These are phyloP conservation scores for Chlamydomonas sp. DNA, from an alignment of 139 green algal species.

Conservation along the genomic window DNA sequence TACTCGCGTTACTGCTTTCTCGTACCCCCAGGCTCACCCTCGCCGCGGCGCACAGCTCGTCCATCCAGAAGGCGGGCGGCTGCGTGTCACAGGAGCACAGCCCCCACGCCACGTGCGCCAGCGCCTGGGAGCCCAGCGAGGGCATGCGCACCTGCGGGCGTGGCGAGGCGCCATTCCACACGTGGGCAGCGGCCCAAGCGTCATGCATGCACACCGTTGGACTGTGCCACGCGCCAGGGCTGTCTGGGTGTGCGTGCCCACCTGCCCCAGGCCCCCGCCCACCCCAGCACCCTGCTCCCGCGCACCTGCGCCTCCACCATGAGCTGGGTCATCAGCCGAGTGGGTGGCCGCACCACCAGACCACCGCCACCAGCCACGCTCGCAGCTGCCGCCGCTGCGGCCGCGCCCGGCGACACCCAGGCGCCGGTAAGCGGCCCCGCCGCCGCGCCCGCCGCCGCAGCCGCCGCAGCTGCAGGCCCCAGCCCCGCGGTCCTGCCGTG, in stretches of 20 bases:
- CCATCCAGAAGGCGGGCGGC: slow-evolving; percentile 18
- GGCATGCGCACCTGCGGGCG: slow-evolving; percentile 4
- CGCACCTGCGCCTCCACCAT: slow-evolving; percentile 36
- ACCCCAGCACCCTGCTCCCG: too few relatives aligned
- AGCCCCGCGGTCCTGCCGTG: too few relatives aligned
- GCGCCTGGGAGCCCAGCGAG: background rate
- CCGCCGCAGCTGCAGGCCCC: too few relatives aligned
- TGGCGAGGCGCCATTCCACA: background rate
- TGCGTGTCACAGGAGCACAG: background rate
- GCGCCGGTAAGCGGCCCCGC: too few relatives aligned
- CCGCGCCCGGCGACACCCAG: too few relatives aligned
- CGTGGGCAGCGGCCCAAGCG: too few relatives aligned
- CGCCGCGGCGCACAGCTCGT: background rate
- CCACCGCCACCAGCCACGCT: background rate
- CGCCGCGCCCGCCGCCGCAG: too few relatives aligned
- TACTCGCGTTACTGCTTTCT: background rate
- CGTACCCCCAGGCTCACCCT: background rate
- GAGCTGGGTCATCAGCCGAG: background rate
- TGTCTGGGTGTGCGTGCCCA: background rate
- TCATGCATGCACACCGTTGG: background rate
- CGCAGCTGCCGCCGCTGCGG: too few relatives aligned
- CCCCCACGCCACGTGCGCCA: slow-evolving; percentile 28
- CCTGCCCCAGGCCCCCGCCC: background rate
- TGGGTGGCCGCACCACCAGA: background rate
- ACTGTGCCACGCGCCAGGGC: background rate